phyloP scores from a whole-genome alignment of 208 protist genomes.

The Jaenimonas drosophilae region DNA sequence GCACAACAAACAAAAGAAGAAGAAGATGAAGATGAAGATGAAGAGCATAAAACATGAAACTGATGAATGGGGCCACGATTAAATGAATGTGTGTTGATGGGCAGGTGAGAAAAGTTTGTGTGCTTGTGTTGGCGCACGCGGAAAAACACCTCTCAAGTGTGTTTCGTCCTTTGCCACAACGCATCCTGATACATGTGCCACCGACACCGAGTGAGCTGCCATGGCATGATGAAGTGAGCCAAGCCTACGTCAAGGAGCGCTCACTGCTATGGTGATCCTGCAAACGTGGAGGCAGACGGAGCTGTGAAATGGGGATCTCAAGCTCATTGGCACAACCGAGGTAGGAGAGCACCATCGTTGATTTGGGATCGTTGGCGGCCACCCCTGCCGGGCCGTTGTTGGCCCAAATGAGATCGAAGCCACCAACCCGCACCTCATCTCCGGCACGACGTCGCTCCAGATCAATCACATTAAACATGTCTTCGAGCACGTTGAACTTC shows the following conservation, averaged over 20 bases:
- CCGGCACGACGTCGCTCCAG: slow-evolving; percentile 68
- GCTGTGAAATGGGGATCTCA: slow-evolving; percentile 78
- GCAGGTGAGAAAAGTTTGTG: neutral
- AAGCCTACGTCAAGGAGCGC: slow-evolving; percentile 49
- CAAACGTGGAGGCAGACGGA: slow-evolving; percentile 73
- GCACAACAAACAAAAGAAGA: slow-evolving; percentile 8
- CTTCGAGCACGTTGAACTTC: slow-evolving; percentile 93
- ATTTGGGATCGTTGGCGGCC: neutral
- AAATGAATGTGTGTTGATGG: slow-evolving; percentile 1
- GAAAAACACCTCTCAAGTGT: neutral
- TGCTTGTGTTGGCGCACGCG: too few species aligned
- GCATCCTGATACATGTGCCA: too few species aligned
- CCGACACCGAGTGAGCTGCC: too few species aligned
- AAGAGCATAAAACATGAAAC: slow-evolving; percentile 1
- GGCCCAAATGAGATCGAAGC: slow-evolving; percentile 89
- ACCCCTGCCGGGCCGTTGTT: slow-evolving; percentile 60
- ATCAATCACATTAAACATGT: slow-evolving; percentile 89
- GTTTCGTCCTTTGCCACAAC: neutral
- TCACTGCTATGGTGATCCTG: slow-evolving; percentile 68
- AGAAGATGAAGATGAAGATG: neutral
- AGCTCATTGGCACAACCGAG: slow-evolving; percentile 80
- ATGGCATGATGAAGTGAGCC: neutral
- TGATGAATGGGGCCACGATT: slow-evolving; percentile 4
- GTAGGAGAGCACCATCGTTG: slow-evolving; percentile 21
- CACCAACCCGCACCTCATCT: slow-evolving; percentile 71